Base-by-base conservation (phyloP, 768 basidiomycete species). In the Russula brevipes region DNA sequence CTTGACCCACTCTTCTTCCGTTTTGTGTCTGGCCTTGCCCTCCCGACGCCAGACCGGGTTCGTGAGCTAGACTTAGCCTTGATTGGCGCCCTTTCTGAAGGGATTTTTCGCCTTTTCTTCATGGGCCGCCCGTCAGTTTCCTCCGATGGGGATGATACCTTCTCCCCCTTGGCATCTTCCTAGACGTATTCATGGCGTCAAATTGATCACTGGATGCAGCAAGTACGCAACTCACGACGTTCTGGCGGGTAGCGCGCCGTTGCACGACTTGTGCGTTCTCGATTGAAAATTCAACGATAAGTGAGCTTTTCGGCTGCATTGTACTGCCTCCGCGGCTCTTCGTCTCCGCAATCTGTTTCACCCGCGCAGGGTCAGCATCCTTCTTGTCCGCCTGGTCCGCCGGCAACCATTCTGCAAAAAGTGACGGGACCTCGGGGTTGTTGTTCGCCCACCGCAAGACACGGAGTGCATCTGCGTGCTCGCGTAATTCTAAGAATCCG, bases 231-330 rank as follows among this genome's bases (percentile, higher is more conserved):
- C 58, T 59, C 54, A 75, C 78, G 49, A 76, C 79, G 57, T 79
- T 76, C 64, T 79, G 80, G 59, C 78, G 78, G 2, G 83, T 81
- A 44, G 80, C 79, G 69, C 94, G 79, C 60, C 92, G 79, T 66
- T 89, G 88, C 44, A 94, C 86, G 36, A 95, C 92, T 75, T 94
- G 89, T 19, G 91, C 78, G 70, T 98, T 98, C 77, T 98, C 94
- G 55, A 98, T 93, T 45, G 93, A 94, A 74, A 97, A 97, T 76
- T 98, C 95, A n/a, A 94, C 85, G 69, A 96, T 87, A 64, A 97
- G 74, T 5, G 84, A 79, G 16, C 81, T 81, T 62, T 68, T 77
- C 30, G 69, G 66, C 17, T 77, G 77, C 44, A 79, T 82, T 51
- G 77, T 78, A 17, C 73, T 75, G 62, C 76, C 79, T 61, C 77